A percentile compares a stretch with the other conserved stretches of the same genome.
Evolutionary conservation across 1,139 yeast species (phyloP).

Genomic region (Zygosaccharomyces sapae): DNA sequence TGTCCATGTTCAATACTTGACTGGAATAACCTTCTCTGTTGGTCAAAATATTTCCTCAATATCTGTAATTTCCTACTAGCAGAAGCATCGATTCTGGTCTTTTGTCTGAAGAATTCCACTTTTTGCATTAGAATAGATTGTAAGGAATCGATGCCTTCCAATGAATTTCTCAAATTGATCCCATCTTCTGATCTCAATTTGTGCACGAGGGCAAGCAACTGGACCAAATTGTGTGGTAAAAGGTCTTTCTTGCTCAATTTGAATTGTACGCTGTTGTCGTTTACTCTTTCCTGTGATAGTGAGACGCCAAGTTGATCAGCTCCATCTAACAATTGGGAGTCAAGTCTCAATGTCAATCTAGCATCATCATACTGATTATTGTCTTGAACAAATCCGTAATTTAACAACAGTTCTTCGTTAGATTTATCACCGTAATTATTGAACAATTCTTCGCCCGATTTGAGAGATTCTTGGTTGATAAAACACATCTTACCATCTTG

Average conservation of each 20-base stretch:
- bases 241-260: constrained; percentile 17
- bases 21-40: constrained; percentile 49
- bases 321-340: constrained; percentile 28
- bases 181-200: constrained; percentile 29
- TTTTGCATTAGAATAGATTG: constrained; percentile 50
- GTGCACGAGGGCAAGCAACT: constrained; percentile 34
- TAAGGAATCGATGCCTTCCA: constrained; percentile 44
- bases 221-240: constrained; percentile 31
- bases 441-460: constrained; percentile 49
- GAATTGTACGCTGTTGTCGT: constrained; percentile 29
- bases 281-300: constrained; percentile 15
- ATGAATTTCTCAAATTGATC: constrained; percentile 32
- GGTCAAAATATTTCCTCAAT: constrained; percentile 40
- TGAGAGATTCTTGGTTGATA: constrained; percentile 17
- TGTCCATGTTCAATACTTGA: constrained; percentile 47
- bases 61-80: constrained; percentile 25
- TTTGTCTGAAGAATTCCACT: constrained; percentile 33
- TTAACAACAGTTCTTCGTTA: constrained; percentile 60
- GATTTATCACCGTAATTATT: constrained; percentile 87
- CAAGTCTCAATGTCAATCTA: constrained; percentile 53
- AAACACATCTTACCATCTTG: constrained; percentile 35
- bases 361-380: constrained; percentile 57
- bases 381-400: constrained; percentile 62
- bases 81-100: constrained; percentile 17
- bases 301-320: constrained; percentile 26